Conservation (phyloP, 306 rosid genomes). For the Prunus dulcis region DNA sequence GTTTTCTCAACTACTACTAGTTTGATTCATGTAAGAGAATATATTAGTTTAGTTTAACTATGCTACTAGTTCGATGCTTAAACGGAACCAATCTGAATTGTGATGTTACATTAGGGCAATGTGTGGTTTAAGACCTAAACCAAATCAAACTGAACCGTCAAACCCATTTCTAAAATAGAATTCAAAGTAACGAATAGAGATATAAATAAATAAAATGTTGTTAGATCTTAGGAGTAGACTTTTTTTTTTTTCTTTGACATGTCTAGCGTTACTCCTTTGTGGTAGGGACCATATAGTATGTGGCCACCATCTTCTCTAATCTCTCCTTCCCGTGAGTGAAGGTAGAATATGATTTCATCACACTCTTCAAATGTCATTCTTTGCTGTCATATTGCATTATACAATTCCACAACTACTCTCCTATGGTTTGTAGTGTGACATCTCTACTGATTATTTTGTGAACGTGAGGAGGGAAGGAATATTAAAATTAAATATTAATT, state of each 20-base stretch:
- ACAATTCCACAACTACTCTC: conserved; percentile 11
- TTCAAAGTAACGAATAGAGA: not conserved
- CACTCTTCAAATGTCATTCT: conserved; percentile 1
- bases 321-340: not conserved
- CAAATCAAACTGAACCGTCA: not conserved
- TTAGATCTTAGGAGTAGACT: not conserved
- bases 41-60: not conserved
- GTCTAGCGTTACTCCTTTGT: not conserved
- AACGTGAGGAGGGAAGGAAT: not conserved
- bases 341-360: not conserved
- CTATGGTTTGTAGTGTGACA: not conserved
- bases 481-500: not conserved
- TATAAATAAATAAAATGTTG: not conserved
- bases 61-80: not conserved
- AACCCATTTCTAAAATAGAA: not conserved
- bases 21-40: no score
- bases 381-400: not conserved
- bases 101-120: not conserved
- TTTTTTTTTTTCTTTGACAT: not conserved
- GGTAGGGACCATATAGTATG: not conserved
- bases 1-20: no score
- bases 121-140: no score
- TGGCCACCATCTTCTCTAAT: not conserved
- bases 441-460: not conserved
- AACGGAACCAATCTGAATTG: not conserved